Percentiles rank a stretch among this genome's conserved stretches.
Conservation (phyloP, 1,284 basidiomycete species). For the Fomitiporia mediterranea region DNA sequence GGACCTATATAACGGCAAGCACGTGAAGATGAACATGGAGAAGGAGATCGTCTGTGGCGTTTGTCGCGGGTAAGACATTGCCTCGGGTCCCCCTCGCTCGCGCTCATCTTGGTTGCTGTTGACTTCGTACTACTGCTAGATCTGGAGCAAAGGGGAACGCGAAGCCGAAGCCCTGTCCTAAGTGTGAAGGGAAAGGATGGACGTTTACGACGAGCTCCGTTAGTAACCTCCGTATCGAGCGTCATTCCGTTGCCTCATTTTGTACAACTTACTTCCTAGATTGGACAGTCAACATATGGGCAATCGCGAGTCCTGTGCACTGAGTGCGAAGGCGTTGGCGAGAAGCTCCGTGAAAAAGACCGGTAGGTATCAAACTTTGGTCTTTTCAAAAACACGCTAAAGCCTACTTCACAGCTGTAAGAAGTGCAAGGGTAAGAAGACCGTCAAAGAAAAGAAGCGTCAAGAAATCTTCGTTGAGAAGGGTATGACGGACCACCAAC, state of each 20-base stretch:
- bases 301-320: constrained; percentile 58
- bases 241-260: background rate
- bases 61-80: constrained; percentile 69
- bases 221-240: background rate
- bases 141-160: constrained; percentile 78
- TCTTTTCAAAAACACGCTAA: background rate
- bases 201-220: constrained; percentile 55
- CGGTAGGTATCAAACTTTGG: constrained; percentile 41
- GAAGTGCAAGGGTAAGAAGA: constrained; percentile 89
- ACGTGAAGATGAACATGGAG: constrained; percentile 86
- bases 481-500: constrained; percentile 83
- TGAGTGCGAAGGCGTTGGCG: constrained; percentile 78
- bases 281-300: constrained; percentile 47
- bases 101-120: constrained; percentile 16
- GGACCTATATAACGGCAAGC: constrained; percentile 90
- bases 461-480: constrained; percentile 84
- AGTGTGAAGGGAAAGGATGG: constrained; percentile 83
- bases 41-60: constrained; percentile 74
- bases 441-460: constrained; percentile 82
- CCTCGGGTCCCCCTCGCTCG: constrained; percentile 2
- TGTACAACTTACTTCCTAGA: constrained; percentile 29
- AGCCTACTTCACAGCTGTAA: constrained; percentile 64
- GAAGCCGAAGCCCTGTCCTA: constrained; percentile 76
- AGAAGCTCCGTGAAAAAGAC: constrained; percentile 85
- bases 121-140: constrained; percentile 41